A percentile compares a stretch with the other conserved stretches of the same genome.
These are phyloP conservation scores for Myxozyma vanderwaltii DNA, from an alignment of 805 yeast genomes.

Conservation along the genomic window DNA sequence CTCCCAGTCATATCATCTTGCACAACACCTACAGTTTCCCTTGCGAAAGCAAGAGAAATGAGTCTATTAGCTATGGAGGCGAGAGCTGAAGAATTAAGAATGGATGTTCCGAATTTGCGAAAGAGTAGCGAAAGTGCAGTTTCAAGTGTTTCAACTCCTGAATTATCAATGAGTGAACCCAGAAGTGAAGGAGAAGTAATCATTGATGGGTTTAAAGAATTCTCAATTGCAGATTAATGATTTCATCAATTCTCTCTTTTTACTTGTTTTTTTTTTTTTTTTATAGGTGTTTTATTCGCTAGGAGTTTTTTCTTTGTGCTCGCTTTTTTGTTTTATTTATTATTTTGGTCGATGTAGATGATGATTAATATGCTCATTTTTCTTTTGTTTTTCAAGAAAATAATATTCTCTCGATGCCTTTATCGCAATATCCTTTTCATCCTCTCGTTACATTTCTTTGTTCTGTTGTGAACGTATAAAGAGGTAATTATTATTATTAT, in stretches of 20 bases:
- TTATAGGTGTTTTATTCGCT: no score
- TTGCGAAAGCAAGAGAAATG: slow-evolving; percentile 82
- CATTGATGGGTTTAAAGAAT: slow-evolving; percentile 6
- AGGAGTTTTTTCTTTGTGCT: no score
- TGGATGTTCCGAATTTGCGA: background rate
- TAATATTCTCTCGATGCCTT: no score
- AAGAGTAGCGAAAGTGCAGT: slow-evolving; percentile 8
- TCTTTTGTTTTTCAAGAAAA: no score
- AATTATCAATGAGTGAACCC: slow-evolving; percentile 27
- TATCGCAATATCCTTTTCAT: no score
- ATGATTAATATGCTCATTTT: no score
- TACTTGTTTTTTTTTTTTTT: no score
- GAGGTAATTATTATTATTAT: no score
- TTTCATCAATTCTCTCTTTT: background rate
- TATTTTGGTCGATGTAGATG: no score
- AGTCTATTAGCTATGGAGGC: slow-evolving; percentile 24
- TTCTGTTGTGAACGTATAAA: no score
- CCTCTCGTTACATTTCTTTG: no score
- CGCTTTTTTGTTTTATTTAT: no score
- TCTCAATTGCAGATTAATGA: slow-evolving; percentile 4
- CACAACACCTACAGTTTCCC: slow-evolving; percentile 90
- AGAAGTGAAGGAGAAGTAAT: slow-evolving; percentile 13
- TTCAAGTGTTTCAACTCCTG: slow-evolving; percentile 26
- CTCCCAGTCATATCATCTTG: slow-evolving; percentile 92
- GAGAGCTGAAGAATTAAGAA: slow-evolving; percentile 24